Base-by-base conservation (phyloP, 208 protist species). In the Acanthamoeba royreba region DNA sequence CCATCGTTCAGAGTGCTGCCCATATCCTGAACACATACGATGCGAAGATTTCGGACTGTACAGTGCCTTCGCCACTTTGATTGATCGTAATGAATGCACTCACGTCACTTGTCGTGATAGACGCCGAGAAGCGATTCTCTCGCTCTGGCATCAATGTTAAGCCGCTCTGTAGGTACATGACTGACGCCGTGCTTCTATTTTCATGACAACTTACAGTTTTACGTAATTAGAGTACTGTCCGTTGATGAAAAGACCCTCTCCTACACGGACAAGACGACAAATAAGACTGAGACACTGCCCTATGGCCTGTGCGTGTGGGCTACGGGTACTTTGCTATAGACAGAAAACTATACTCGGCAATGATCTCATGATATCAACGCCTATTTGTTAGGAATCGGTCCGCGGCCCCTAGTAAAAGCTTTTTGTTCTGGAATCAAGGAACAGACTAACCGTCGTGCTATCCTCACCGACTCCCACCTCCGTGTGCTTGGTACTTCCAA, bases 241-340 rank as follows among this genome's bases (percentile, higher is more conserved):
- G 86, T 92, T 3, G 86, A 92, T 13, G 38, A 66, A 22, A 92
- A 92, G 52, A 46, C 52, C 2, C 35, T 92, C 11, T 33, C 52
- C n/a, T 66, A 42, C 55, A 61, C 35, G n/a, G 86, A 92, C 61
- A 92, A 92, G 45, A 25, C 28, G 11, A 92, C 35, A 3, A 72
- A 72, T n/a, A 92, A n/a, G 9, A 46, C 22, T 31, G 52, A 31
- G 0, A 66, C 52, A 13, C 38, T 92, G 4, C 86, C 86, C 33
- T 92, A 77, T n/a, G 86, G 86, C 19, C 45, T 92, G 55, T 92
- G 86, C 86, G 38, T 92, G 17, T 92, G 86, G 86, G 86, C 86
- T 17, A 72, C 86, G 1, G 86, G 79, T 58, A 55, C 66, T 13
- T 58, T 3, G 52, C 52, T n/a, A n/a, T n/a, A n/a, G n/a, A n/a